Percentiles rank a stretch among this genome's conserved stretches.
phyloP scores from a whole-genome alignment of 2,329 filamentous ascomycete species.

The Colletotrichum tropicale region DNA sequence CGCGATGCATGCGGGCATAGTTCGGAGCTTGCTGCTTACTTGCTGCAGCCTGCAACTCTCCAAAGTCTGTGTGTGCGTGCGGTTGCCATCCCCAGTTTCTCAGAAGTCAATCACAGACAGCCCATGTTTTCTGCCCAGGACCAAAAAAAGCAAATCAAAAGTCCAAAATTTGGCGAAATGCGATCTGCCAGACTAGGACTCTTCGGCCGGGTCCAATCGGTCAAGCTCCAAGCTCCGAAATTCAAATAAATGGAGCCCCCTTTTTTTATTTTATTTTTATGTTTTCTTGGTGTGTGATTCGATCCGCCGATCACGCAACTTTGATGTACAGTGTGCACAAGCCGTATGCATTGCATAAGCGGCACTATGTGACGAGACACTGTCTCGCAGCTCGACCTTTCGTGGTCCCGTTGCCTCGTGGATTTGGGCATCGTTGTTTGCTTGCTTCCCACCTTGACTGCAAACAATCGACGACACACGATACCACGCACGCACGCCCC shows the following conservation, averaged over 20 bases:
- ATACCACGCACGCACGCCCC: neutral
- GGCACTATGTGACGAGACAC: constrained; percentile 16
- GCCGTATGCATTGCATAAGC: neutral
- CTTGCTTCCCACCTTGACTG: neutral
- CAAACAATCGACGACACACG: neutral
- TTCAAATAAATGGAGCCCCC: neutral
- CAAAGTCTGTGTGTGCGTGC: neutral
- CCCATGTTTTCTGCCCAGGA: neutral
- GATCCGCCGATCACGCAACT: neutral
- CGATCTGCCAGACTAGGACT: neutral
- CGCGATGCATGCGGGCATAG: neutral
- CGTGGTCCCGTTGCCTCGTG: neutral
- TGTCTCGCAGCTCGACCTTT: neutral
- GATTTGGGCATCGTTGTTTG: neutral
- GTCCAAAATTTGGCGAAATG: neutral
- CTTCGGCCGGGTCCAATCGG: neutral
- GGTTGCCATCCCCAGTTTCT: neutral
- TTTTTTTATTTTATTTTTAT: neutral
- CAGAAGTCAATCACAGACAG: neutral
- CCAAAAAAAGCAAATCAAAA: neutral
- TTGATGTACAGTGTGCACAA: neutral
- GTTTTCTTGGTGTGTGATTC: neutral
- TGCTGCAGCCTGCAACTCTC: neutral
- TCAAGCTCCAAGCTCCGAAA: neutral
- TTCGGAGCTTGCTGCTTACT: neutral